Evolutionary conservation across 345 rosid genomes (phyloP), one percentile per base, ranked within the genome.

Genomic region (Eucalyptus marginata): DNA sequence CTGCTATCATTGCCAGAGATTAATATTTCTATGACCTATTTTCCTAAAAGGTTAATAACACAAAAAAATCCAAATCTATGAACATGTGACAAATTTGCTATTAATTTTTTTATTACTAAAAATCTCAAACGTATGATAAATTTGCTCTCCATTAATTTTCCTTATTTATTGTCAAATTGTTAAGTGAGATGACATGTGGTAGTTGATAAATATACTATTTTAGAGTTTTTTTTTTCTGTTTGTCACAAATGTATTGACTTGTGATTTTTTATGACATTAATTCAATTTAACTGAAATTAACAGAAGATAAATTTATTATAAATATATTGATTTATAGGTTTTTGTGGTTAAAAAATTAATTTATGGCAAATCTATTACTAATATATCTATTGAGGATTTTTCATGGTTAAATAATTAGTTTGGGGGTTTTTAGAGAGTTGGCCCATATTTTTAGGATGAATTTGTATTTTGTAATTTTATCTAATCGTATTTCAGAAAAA

Each of bases 231-330:
- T 20, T 52, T 0, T 7, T 52, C 0, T 20, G 0, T 18, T 18
- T 18, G 10, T 52, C 1, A 52, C 0, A 0, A 0, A 0, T 51
- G 1, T 51, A 51, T 51, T 1, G 10, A 52, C 2, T 52, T 52
- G 9, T 52, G 24, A 52, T 18, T 7, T 52, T 52, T 52, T 18
- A 2, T 7, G 4, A 52, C 2, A 8, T 52, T 52, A 52, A 52
- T 52, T 52, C 5, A 18, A 18, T 18, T 52, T 52, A 20, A 20
- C 0, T 1, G 0, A 52, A 52, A 52, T 20, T 52, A 52, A 52
- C 2, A 20, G 0, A 1, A 52, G 2, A 0, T 52, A 52, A 52
- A 52, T 20, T 52, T 20, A 52, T 52, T 52, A 52, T 52, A 52
- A 20, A 52, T 52, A 0, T 8, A 52, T 0, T 0, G 10, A 52